Evolutionary conservation across 2,329 filamentous ascomycete genomes (phyloP), one percentile per base, ranked within the genome.

Genomic region (Trichocomaceae sp.): DNA sequence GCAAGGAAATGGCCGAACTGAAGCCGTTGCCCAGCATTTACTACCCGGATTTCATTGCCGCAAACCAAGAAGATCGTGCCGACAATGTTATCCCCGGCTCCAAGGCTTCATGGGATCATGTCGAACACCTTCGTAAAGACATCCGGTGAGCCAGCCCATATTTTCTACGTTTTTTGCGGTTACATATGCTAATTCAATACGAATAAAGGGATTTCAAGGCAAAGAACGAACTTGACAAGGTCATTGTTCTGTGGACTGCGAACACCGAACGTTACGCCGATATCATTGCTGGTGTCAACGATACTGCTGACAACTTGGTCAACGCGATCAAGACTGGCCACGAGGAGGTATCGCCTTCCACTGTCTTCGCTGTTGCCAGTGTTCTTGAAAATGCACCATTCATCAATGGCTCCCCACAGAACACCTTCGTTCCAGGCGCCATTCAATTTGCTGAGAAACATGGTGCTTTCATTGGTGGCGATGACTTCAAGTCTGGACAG

Each of bases 401-500:
- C 80, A 96, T 99, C 85, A 99, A 99, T 75, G 93, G 93, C 57
- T 99, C 93, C 60, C 93, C 93, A 33, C 93, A 99, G 76, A 99
- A 99, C 81, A 99, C 93, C 44, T 97, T 99, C 66, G 92, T 99
- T 19, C 92, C 92, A 8, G 93, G 93, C 67, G 88, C 87, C 58
- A 85, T 97, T 63, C 80, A 92, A 68, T 84, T 99, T 56, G 93
- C 93, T 20, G 88, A 95, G 78, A 80, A 86, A 74, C 85, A 95
- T 74, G 81, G 83, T 55, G 84, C 91, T 59, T 99, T 95, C 78
- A 90, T 99, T 66, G 93, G 93, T 57, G 93, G 93, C 61, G 93
- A 99, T 67, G 93, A 99, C 77, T 99, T 99, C 86, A 99, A 99
- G 80, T 97, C 93, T 59, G 93, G 93, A 60, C 93, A 99, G 81